Percentiles rank a stretch among this genome's conserved stretches.
Conservation (phyloP, 352 stramenopile genomes). For the Globisporangium paddicum region DNA sequence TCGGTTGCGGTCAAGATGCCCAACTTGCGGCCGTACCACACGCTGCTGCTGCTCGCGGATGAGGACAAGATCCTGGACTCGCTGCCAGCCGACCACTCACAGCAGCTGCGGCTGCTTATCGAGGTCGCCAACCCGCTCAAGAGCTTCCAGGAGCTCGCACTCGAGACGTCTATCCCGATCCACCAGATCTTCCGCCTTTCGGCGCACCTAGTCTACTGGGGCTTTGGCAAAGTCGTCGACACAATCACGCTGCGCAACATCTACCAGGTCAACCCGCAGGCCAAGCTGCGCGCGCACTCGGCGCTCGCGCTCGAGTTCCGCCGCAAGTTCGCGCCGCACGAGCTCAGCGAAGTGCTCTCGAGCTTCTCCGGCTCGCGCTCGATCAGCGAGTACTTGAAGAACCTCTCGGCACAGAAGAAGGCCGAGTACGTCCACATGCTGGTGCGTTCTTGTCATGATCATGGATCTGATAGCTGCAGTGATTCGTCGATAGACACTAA, state of each 20-base stretch:
- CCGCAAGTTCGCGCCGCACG: constrained; percentile 61
- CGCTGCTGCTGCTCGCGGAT: constrained; percentile 64
- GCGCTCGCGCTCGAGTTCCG: constrained; percentile 64
- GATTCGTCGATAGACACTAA: background rate
- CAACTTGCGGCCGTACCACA: constrained; percentile 79
- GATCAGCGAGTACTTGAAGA: constrained; percentile 82
- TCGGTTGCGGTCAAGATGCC: constrained; percentile 50
- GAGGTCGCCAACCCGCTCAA: constrained; percentile 75
- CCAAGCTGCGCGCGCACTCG: constrained; percentile 44
- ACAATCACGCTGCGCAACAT: constrained; percentile 85
- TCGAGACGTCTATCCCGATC: constrained; percentile 74
- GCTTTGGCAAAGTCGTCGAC: constrained; percentile 72
- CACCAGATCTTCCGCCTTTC: constrained; percentile 80
- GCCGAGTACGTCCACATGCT: constrained; percentile 87
- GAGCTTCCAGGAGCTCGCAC: constrained; percentile 79
- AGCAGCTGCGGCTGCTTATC: constrained; percentile 69
- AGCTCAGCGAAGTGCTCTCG: constrained; percentile 67
- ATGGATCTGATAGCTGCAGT: background rate
- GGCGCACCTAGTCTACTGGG: constrained; percentile 84
- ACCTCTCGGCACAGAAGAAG: constrained; percentile 53
- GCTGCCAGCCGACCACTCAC: constrained; percentile 71
- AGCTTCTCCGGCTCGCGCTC: constrained; percentile 65
- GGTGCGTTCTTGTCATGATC: constrained; percentile 14
- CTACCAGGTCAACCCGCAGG: constrained; percentile 71
- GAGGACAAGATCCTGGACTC: constrained; percentile 58